Evolutionary conservation across 305 asterid genomes (phyloP).

Genomic region (Solanum hybrid): DNA sequence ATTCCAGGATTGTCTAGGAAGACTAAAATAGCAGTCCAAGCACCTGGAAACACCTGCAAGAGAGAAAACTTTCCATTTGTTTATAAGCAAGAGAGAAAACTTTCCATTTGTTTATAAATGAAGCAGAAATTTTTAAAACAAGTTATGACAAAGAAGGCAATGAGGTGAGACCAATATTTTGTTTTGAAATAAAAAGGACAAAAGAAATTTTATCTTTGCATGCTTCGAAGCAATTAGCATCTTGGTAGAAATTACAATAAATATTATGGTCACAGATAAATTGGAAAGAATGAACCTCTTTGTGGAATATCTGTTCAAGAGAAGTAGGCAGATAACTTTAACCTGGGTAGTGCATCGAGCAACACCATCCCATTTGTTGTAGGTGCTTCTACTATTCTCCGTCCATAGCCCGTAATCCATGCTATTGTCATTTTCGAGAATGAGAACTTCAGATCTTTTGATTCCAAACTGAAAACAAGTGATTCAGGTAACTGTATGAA

Average conservation of each 20-base stretch:
- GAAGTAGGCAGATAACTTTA: neutral
- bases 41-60: slow-evolving; percentile 74
- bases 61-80: neutral
- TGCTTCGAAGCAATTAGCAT: neutral
- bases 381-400: slow-evolving; percentile 73
- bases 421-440: slow-evolving; percentile 25
- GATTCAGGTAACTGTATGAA: neutral
- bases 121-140: too few relatives aligned
- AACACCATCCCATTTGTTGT: slow-evolving; percentile 93
- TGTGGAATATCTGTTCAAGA: neutral
- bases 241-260: too few relatives aligned
- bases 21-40: slow-evolving; percentile 83
- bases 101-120: neutral
- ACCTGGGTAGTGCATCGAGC: slow-evolving; percentile 93
- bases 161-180: neutral
- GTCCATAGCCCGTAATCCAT: slow-evolving; percentile 90
- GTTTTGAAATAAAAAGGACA: neutral
- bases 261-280: neutral
- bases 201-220: neutral
- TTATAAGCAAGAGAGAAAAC: neutral
- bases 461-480: neutral
- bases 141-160: neutral
- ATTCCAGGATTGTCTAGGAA: slow-evolving; percentile 76
- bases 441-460: neutral
- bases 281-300: neutral